Evolutionary conservation across 176 grass and related monocot species (phyloP).

Genomic region (Pontederia paniculata): DNA sequence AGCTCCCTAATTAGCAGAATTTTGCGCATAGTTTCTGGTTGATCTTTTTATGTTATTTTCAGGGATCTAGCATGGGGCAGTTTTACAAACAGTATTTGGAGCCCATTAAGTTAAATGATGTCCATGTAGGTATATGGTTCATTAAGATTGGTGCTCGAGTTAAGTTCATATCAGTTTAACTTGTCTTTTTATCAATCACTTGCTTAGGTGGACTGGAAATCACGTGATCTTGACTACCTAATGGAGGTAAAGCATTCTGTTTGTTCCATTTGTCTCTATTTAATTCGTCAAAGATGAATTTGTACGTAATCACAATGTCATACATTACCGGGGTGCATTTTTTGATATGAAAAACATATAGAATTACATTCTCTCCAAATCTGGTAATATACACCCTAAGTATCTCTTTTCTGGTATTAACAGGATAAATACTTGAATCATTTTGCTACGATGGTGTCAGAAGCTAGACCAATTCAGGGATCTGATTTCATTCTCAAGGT

Average conservation of each 20-base stretch:
- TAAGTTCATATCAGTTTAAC: slow-evolving; percentile 13
- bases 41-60: slow-evolving; percentile 19
- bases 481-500: slow-evolving; percentile 57
- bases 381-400: background rate
- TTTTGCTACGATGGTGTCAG: slow-evolving; percentile 58
- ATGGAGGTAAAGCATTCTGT: slow-evolving; percentile 45
- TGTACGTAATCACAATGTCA: too few species aligned
- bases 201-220: slow-evolving; percentile 85
- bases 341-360: too few species aligned
- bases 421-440: slow-evolving; percentile 56
- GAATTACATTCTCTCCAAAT: too few species aligned
- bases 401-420: slow-evolving; percentile 18
- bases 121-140: slow-evolving; percentile 40
- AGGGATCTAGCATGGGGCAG: slow-evolving; percentile 96
- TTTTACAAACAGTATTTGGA: slow-evolving; percentile 78
- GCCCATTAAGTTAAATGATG: slow-evolving; percentile 87
- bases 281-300: background rate
- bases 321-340: too few species aligned
- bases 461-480: slow-evolving; percentile 55
- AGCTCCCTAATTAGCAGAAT: background rate
- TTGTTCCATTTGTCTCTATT: background rate
- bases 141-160: background rate
- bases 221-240: slow-evolving; percentile 68
- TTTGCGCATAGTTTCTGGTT: slow-evolving; percentile 10
- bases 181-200: slow-evolving; percentile 21